Evolutionary conservation across 805 yeast species (phyloP), one percentile per base, ranked within the genome.

Genomic region (Candida multigemmis): DNA sequence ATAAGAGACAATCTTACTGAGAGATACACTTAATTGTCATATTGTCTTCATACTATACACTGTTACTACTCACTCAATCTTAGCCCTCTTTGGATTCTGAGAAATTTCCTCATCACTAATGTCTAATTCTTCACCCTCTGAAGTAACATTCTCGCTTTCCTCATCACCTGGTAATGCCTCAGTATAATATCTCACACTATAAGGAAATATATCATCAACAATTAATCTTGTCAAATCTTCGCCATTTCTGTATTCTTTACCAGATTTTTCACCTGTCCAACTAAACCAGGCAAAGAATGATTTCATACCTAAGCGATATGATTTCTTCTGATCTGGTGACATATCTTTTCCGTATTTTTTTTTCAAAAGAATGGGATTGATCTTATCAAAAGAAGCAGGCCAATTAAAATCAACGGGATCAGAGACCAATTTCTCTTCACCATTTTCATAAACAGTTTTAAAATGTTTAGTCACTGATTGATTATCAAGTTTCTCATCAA

Each of bases 251-350:
- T 75, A 83, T 46, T 76, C 91, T 52, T 74, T 82, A 2, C 84
- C 81, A 2, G 84, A 79, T 36, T 76, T 77, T 19, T 55, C 48
- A 1, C 94, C 94, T 1, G 91, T 79, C 87, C 93, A 86, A 25
- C 62, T 60, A 46, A 86, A 87, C 77, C 87, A 87, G 5, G 85
- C 78, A 51, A 89, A 87, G 43, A 89, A 79, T 9, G 89, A 75
- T 44, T 77, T 77, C 85, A 78, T 78, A 4, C 87, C 87, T 12
- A 62, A 44, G 32, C 87, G 56, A 44, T 79, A 79, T 30, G 60
- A 58, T 40, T 67, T 74, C 49, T 77, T 77, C 22, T 74, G 76
- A 12, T 65, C 71, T 12, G 50, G 36, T n/a, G 60, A 39, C 23
- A 73, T 55, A 16, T 63, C 60, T 12, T 47, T 47, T 9, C 44